Evolutionary conservation across 192 early-diverging fungal genomes (phyloP), one percentile per base, ranked within the genome.

Genomic region (Entomortierella parvispora): DNA sequence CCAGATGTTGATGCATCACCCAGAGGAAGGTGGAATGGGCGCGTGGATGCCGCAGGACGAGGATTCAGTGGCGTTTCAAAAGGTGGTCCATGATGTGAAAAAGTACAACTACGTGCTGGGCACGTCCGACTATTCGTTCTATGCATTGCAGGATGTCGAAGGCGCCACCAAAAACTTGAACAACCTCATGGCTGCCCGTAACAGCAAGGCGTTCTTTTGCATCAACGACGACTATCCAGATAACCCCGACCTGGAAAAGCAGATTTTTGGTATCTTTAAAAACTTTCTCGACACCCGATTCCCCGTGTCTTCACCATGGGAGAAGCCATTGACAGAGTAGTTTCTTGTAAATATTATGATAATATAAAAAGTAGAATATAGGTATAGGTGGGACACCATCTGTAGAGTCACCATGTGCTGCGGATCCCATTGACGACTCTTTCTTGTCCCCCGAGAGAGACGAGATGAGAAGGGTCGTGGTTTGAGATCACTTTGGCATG

Each of bases 211-310:
- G 8, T 77, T 68, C 49, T 77, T 77, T 53, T 77, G 74, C 25
- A 77, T 77, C 49, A 77, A 77, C 43, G 74, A 77, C 37, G 74
- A 77, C 25, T 68, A 57, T 28, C 34, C 65, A 23, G 55, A 68
- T 6, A 55, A 77, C n/a, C 29, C 18, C 1, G 45, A 18, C 2
- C 31, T 77, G 4, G 53, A 68, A 33, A 58, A 14, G 23, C 7
- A 68, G 40, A 68, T 77, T 3, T 60, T 58, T 0, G 29, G 29
- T 2, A 43, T 68, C 14, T 77, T 77, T 29, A 49, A 42, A 7
- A 18, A 20, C 26, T 77, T 77, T 59, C 54, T 77, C 20, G 33
- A 77, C n/a, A 31, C 31, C 12, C 74, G 74, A 1, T 77, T 68
- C 55, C 48, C 55, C 7, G 34, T 18, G 0, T 1, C 61, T 2